Percentiles rank a stretch among this genome's conserved stretches.
phyloP scores from a whole-genome alignment of 495 filamentous ascomycete genomes.

The Penicillium desertorum region DNA sequence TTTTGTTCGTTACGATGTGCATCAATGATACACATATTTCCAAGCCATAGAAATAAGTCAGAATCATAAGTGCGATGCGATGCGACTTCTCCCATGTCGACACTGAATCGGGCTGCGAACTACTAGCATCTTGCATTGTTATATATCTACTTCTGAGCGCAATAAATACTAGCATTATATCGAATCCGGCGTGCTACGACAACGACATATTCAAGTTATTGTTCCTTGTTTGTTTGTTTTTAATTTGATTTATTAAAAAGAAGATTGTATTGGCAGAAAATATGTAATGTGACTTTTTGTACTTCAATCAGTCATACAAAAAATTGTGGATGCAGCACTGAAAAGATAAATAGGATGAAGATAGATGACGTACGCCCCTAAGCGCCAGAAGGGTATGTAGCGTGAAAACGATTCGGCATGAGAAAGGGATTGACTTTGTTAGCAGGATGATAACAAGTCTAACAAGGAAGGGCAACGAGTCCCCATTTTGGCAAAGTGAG shows the following conservation, averaged over 20 bases:
- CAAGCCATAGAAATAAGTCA: too few relatives aligned
- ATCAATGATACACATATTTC: too few relatives aligned
- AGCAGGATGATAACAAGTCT: neutral
- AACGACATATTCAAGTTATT: neutral
- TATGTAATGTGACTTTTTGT: slow-evolving; percentile 25
- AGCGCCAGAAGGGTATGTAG: slow-evolving; percentile 24
- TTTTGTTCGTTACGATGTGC: too few relatives aligned
- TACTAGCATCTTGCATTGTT: neutral
- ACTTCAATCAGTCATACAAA: slow-evolving; percentile 26
- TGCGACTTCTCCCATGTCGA: too few relatives aligned
- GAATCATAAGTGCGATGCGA: too few relatives aligned
- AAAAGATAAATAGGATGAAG: slow-evolving; percentile 5
- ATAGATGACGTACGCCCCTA: slow-evolving; percentile 14
- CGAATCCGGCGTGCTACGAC: neutral
- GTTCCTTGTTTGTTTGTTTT: neutral
- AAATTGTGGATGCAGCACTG: slow-evolving; percentile 16
- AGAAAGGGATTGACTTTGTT: neutral
- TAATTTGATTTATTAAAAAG: too few relatives aligned
- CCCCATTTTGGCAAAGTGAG: neutral
- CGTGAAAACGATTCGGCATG: neutral
- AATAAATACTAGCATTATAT: neutral
- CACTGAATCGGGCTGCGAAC: too few relatives aligned
- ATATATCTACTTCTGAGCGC: neutral
- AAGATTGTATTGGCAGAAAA: slow-evolving; percentile 2
- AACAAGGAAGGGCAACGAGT: neutral